Evolutionary conservation across 164 flowering plant species (phyloP), one percentile per base, ranked within the genome.

Genomic region (Dillenia turbinata): DNA sequence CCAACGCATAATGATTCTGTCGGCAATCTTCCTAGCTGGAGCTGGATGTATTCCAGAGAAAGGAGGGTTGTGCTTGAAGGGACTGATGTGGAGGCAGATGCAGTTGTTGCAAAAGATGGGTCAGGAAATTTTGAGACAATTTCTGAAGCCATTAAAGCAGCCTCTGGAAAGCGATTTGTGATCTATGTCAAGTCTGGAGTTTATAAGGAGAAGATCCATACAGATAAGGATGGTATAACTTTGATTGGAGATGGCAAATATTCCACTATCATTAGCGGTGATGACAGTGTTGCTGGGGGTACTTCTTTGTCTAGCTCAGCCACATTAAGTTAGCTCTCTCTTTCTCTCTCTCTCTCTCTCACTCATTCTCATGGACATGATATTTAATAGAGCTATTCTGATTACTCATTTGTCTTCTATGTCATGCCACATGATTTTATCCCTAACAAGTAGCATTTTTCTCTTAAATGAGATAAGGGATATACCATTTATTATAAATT

Each of bases 241-340:
- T 66, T 83, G 77, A 77, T 80, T 6, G 83, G 84, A 46, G 87
- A 80, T 43, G 82, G 84, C 1, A 80, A 78, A 61, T 73, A 74
- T 52, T 60, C 68, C 15, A 80, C 83, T 7, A 26, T 77, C 15
- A 77, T 83, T 12, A 55, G 40, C 11, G 71, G 77, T 10, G 71
- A 73, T 52, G 71, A 69, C 47, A 79, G 79, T 52, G 71, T 52
- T 10, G 59, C 33, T 8, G 71, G 66, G 0, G 82, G 84, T 6
- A 9, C 75, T 26, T 61, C 75, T 53, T 51, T 77, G 75, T 66
- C 75, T 26, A 71, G 58, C 33, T 61, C 84, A 0, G 84, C 87
- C 40, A 83, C 87, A 7, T 62, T 83, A 40, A 69, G 87, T 83
- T 46, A 58, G 71, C 49, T 51, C 51, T 52, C 44, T 61, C 61